These are phyloP conservation scores for Acer saccharum DNA, from an alignment of 345 rosid genomes.

Conservation along the genomic window DNA sequence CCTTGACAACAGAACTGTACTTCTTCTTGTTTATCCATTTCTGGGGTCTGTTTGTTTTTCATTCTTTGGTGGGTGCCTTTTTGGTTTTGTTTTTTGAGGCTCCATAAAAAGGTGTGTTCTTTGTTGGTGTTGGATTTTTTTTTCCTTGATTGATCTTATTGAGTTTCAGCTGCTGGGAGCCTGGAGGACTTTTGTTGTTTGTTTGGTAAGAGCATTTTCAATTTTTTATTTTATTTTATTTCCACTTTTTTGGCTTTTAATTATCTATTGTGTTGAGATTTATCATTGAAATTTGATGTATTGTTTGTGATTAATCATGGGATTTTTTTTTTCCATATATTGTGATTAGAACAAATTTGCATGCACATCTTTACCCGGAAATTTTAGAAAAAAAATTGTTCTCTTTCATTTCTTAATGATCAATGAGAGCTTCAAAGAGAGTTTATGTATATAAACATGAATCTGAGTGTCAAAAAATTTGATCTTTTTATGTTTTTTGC, in stretches of 20 bases:
- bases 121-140: constrained; percentile 8
- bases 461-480: background rate
- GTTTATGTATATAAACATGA: background rate
- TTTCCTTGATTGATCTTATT: constrained; percentile 4
- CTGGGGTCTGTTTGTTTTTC: constrained; percentile 7
- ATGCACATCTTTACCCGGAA: background rate
- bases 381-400: background rate
- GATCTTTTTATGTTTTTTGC: background rate
- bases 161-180: background rate
- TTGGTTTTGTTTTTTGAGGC: background rate
- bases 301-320: constrained; percentile 5
- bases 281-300: background rate
- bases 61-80: background rate
- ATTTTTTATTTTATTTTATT: too few relatives aligned
- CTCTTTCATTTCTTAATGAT: too few relatives aligned
- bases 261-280: background rate
- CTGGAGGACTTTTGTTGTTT: background rate
- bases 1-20: background rate
- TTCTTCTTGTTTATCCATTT: background rate
- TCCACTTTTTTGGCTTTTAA: background rate
- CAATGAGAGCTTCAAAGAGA: background rate
- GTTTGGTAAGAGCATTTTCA: background rate
- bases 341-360: background rate
- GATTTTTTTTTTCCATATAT: too few relatives aligned
- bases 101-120: background rate